Conservation (phyloP, 306 rosid species). For the Pachyrhizus erosus region DNA sequence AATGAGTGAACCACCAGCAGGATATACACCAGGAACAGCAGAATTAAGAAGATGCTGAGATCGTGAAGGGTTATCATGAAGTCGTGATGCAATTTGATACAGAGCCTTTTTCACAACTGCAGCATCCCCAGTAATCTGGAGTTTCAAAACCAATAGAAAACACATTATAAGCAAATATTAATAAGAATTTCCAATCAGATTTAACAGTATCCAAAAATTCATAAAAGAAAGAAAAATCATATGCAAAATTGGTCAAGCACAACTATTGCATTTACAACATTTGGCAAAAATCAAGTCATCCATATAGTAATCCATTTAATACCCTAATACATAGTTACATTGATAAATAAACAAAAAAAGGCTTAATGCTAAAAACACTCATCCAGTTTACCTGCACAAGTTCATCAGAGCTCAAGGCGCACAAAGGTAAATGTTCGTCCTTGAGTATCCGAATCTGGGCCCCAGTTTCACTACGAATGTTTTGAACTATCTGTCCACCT, state of each 20-base stretch:
- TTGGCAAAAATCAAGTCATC: constrained; percentile 9
- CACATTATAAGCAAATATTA: constrained; percentile 10
- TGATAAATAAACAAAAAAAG: not conserved
- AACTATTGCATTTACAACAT: constrained; percentile 15
- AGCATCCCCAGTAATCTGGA: constrained; percentile 87
- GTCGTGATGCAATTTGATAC: constrained; percentile 80
- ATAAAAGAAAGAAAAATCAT: not conserved
- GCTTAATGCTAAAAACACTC: not conserved
- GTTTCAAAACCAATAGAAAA: constrained; percentile 40
- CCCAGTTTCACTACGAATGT: constrained; percentile 82
- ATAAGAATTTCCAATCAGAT: not conserved
- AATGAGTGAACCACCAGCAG: constrained; percentile 72
- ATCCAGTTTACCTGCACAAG: constrained; percentile 79
- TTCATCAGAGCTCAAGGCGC: constrained; percentile 90
- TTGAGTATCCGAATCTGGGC: constrained; percentile 94
- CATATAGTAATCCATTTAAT: constrained; percentile 26
- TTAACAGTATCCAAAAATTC: not conserved
- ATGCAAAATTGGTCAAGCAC: not conserved
- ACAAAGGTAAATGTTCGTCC: constrained; percentile 85
- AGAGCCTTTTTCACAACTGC: constrained; percentile 83
- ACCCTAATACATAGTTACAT: not conserved
- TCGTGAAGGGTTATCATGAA: constrained; percentile 93
- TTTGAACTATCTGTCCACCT: constrained; percentile 95
- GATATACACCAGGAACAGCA: constrained; percentile 58
- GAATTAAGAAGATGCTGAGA: constrained; percentile 90